Evolutionary conservation across 768 basidiomycete species (phyloP).

Genomic region (Steccherinum ochraceum): DNA sequence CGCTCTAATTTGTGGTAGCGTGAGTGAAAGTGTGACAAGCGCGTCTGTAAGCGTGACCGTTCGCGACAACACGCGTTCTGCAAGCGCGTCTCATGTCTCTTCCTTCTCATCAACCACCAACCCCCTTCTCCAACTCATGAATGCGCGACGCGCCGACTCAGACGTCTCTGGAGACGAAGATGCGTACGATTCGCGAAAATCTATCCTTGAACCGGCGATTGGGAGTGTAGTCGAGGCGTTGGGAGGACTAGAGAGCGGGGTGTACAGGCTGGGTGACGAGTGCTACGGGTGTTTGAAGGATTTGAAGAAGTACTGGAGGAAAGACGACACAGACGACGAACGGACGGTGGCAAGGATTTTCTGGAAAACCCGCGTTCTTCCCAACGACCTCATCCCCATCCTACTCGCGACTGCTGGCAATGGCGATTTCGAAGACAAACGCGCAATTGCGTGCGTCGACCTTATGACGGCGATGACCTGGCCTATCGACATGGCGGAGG

Average conservation of each 20-base stretch:
- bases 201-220: constrained; percentile 61
- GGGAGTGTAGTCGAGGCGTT: constrained; percentile 74
- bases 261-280: constrained; percentile 77
- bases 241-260: constrained; percentile 62
- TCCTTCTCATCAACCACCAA: too few relatives aligned
- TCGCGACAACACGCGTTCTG: too few relatives aligned
- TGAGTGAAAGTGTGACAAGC: too few relatives aligned
- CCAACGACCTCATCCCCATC: constrained; percentile 85
- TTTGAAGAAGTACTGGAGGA: constrained; percentile 91
- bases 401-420: constrained; percentile 75
- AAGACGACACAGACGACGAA: constrained; percentile 96
- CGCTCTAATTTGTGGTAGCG: too few relatives aligned
- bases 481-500: constrained; percentile 95
- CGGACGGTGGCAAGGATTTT: constrained; percentile 92
- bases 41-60: too few relatives aligned
- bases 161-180: constrained; percentile 24
- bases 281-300: constrained; percentile 84
- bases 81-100: too few relatives aligned
- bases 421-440: constrained; percentile 72
- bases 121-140: too few relatives aligned
- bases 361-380: constrained; percentile 79
- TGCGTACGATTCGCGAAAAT: constrained; percentile 33
- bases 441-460: constrained; percentile 80
- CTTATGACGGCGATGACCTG: constrained; percentile 97
- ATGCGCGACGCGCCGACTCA: constrained; percentile 21